Conservation (phyloP, 805 yeast genomes). For the Wickerhamomyces alni region DNA sequence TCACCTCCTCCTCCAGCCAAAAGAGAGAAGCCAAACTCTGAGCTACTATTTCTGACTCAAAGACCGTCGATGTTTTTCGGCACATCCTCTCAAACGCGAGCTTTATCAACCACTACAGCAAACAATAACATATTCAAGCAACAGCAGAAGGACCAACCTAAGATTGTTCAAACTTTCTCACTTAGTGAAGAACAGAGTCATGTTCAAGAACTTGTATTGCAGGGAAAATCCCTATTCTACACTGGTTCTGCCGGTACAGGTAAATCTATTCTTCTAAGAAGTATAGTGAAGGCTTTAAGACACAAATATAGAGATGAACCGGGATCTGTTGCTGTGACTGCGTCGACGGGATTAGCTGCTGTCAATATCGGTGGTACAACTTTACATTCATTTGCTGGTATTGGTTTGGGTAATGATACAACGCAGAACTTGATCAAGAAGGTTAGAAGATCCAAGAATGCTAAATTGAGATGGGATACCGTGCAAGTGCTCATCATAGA, state of each 20-base stretch:
- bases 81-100: background rate
- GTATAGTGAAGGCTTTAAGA: constrained; percentile 50
- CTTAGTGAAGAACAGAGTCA: constrained; percentile 58
- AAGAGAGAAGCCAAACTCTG: constrained; percentile 1
- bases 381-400: constrained; percentile 69
- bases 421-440: constrained; percentile 41
- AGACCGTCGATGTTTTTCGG: constrained; percentile 12
- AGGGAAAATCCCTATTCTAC: constrained; percentile 71
- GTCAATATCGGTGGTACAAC: constrained; percentile 79
- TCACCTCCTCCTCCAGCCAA: background rate
- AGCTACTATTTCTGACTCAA: constrained; percentile 26
- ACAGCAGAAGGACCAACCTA: constrained; percentile 5
- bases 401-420: constrained; percentile 63
- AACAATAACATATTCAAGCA: background rate
- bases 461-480: constrained; percentile 47
- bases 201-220: constrained; percentile 57
- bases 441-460: constrained; percentile 46
- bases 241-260: constrained; percentile 99
- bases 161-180: constrained; percentile 24
- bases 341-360: constrained; percentile 83
- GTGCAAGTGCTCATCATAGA: constrained; percentile 63
- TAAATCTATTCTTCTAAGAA: constrained; percentile 76
- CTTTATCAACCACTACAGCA: background rate
- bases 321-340: constrained; percentile 66
- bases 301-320: constrained; percentile 35